Evolutionary conservation across 805 yeast species (phyloP).

Genomic region (Candida nonsorbophila): DNA sequence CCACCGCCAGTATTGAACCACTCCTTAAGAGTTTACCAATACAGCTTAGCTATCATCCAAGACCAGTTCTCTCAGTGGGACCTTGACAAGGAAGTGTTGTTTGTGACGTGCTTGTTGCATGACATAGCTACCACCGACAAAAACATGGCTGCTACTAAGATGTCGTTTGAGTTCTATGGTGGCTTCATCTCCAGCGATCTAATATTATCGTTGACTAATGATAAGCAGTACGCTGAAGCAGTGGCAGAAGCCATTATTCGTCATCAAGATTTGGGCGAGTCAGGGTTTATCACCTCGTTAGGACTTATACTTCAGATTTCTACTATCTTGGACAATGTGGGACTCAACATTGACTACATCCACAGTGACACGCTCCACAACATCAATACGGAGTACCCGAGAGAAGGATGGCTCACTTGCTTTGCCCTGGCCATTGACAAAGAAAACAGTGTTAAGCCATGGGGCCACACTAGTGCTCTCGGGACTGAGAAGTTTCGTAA

Average conservation of each 20-base stretch:
- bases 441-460: constrained; percentile 24
- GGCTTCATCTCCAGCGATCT: constrained; percentile 23
- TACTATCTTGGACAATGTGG: constrained; percentile 29
- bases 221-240: constrained; percentile 27
- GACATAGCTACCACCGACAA: constrained; percentile 30
- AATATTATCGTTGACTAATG: constrained; percentile 14
- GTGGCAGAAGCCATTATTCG: constrained; percentile 29
- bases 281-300: constrained; percentile 26
- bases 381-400: constrained; percentile 16
- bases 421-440: constrained; percentile 26
- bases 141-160: constrained; percentile 25
- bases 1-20: constrained; percentile 21
- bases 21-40: constrained; percentile 24
- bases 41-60: constrained; percentile 21
- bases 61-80: constrained; percentile 30
- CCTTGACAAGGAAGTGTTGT: constrained; percentile 21
- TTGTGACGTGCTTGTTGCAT: constrained; percentile 25
- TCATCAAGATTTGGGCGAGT: constrained; percentile 28
- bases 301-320: constrained; percentile 27
- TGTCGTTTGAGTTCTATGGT: constrained; percentile 31
- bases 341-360: constrained; percentile 19
- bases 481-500: constrained; percentile 23
- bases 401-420: constrained; percentile 25
- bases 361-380: constrained; percentile 21
- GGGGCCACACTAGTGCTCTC: constrained; percentile 31